phyloP scores from a whole-genome alignment of 306 rosid species.

The Trifolium subterraneum region DNA sequence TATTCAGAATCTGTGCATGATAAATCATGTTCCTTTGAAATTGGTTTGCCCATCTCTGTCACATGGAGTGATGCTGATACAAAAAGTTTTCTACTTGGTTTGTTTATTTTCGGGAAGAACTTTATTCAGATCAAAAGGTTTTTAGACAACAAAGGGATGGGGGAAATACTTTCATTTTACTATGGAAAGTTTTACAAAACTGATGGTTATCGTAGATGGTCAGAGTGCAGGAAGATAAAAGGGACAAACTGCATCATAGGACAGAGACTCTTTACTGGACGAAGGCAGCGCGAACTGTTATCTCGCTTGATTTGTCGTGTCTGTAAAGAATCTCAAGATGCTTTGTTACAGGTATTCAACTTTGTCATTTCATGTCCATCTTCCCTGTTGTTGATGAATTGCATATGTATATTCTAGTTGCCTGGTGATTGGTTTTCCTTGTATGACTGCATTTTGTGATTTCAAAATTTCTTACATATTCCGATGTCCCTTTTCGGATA shows the following conservation, averaged over 20 bases:
- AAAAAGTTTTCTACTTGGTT: constrained; percentile 67
- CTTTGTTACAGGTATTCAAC: constrained; percentile 67
- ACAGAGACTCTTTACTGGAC: constrained; percentile 41
- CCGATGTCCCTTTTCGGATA: constrained; percentile 16
- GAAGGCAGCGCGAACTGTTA: constrained; percentile 65
- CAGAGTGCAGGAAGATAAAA: constrained; percentile 58
- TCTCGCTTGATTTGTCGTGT: constrained; percentile 67
- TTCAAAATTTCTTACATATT: constrained; percentile 15
- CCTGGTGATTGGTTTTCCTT: constrained; percentile 29
- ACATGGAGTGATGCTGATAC: constrained; percentile 54
- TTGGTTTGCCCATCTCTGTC: not conserved
- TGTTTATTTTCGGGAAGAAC: not conserved
- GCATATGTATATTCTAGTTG: constrained; percentile 15
- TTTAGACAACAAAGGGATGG: constrained; percentile 51
- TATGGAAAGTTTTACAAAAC: constrained; percentile 77
- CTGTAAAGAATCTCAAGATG: constrained; percentile 53
- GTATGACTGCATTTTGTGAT: constrained; percentile 35
- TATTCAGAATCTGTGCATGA: not conserved
- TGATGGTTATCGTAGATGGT: constrained; percentile 67
- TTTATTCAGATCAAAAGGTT: not conserved
- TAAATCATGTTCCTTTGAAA: not conserved
- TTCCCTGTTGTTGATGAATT: constrained; percentile 18
- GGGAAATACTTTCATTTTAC: constrained; percentile 71
- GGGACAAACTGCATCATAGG: constrained; percentile 57
- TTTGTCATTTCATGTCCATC: constrained; percentile 13